Evolutionary conservation across 2,329 filamentous ascomycete genomes (phyloP), one percentile per base, ranked within the genome.

Genomic region (Neoscytalidium dimidiatum): DNA sequence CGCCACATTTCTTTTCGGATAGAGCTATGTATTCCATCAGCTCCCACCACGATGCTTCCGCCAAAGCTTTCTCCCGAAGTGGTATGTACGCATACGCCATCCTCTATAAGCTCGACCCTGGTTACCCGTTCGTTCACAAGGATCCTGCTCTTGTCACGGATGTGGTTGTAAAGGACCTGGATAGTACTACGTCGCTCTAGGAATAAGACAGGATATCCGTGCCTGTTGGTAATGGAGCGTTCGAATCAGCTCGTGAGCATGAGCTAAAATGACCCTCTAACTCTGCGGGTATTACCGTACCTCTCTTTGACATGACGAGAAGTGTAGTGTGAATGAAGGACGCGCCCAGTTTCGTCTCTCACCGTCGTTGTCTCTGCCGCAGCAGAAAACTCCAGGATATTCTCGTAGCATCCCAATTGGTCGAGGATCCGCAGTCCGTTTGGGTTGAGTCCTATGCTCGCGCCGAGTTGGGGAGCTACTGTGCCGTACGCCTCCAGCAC

Each of bases 351-450:
- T 17, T 28, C 46, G 9, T 31, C 28, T 19, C 26, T 31, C 2
- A 31, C 19, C 6, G 48, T 52, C 6, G 26, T 52, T 14, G 8
- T 52, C 9, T 52, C 48, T 11, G 48, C 48, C 4, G 3, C 2
- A 4, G 48, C 26, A 14, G 26, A 11, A 6, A 19, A 17, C 26
- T 52, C 19, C 13, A 31, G 13, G 33, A 52, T 33, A 1, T 52
- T n/a, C 26, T 52, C 48, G 19, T 52, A 52, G 48, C 52, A 67
- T 13, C 69, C 71, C 21, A 72, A 66, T 11, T 72, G 71, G 38
- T 72, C 71, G 11, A 73, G 67, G 23, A 72, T 64, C 13, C 70
- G 68, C 9, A 52, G 58, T 19, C 66, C 67, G 33, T 64, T 64
- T 2, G 70, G 66, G 5, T 63, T 23, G 1, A 73, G 21, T 2